Evolutionary conservation across 768 basidiomycete genomes (phyloP), one percentile per base, ranked within the genome.

Genomic region (Xanthoconium purpureum): DNA sequence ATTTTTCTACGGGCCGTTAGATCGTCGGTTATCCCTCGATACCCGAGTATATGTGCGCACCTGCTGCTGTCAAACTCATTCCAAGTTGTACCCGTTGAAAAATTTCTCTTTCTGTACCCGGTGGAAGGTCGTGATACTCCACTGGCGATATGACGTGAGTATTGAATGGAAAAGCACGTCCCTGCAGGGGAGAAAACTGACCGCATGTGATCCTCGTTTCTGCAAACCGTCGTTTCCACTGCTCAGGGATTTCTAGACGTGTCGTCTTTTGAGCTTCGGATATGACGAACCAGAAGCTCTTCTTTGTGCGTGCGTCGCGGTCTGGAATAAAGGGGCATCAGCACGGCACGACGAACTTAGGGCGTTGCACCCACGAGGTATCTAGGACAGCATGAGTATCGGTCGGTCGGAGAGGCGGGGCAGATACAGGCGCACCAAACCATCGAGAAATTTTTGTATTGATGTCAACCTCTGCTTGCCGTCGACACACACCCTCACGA

Each of bases 11-110:
- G 12, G 18, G 42, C 12, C 35, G 36, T 65, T 28, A 60, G 49
- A 7, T n/a, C 28, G 6, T 20, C 18, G 11, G 1, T 24, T 18
- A 10, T 20, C 44, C 15, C 13, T 7, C 0, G n/a, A 33, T 2
- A 18, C 13, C 14, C 10, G 33, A 13, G 20, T 28, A 24, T 5
- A 35, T 15, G 17, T 50, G 28, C 55, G 36, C 63, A 87, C 89
- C 88, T 66, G 89, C 87, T 20, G 84, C 80, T 9, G 87, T 86
- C 46, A 94, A 75, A 15, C 82, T 75, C 74, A 90, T 83, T 52
- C 91, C 91, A 39, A 93, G 70, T 62, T 94, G 91, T 15, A 94
- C 91, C 29, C 91, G 78, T 62, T 89, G 87, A 64, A 90, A 91
- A 20, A 92, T 85, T 51, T 93, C 91, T 47, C 90, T 82, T 68